Evolutionary conservation across 306 rosid genomes (phyloP).

Genomic region (Coriaria nepalensis): DNA sequence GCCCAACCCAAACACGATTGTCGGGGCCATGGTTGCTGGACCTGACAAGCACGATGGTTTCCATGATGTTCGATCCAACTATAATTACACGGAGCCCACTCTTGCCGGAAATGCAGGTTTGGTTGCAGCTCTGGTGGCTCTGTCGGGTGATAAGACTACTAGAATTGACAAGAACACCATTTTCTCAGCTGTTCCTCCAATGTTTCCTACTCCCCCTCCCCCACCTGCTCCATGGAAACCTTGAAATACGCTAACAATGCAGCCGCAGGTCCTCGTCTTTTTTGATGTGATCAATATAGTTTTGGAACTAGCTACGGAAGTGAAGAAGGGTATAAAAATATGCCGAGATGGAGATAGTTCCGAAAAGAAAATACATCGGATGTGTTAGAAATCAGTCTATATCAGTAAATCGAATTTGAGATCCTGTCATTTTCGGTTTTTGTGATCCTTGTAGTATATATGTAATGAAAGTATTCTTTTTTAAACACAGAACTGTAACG

Average conservation of each 20-base stretch:
- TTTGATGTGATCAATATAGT: conserved; percentile 21
- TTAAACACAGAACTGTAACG: no score
- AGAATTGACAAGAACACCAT: conserved; percentile 76
- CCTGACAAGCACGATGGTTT: conserved; percentile 92
- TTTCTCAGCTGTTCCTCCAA: conserved; percentile 91
- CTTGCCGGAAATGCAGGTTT: conserved; percentile 94
- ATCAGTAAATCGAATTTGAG: no score
- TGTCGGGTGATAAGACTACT: conserved; percentile 63
- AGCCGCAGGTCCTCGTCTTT: conserved; percentile 3
- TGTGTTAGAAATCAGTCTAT: no score
- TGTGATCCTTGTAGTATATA: no score
- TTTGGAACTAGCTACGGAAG: conserved; percentile 4
- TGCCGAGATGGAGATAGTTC: no score
- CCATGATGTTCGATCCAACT: conserved; percentile 74
- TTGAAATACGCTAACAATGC: conserved; percentile 14
- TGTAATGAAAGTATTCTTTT: no score
- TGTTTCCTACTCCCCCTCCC: conserved; percentile 99
- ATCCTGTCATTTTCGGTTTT: no score
- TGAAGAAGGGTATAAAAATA: no score
- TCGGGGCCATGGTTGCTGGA: conserved; percentile 97
- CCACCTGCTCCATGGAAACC: conserved; percentile 99
- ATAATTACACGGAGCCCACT: conserved; percentile 94
- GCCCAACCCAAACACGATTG: conserved; percentile 72
- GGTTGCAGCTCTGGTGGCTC: conserved; percentile 77
- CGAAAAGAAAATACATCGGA: no score